Evolutionary conservation across 1,284 basidiomycete genomes (phyloP).

Genomic region (Cryptococcus jaspeensis): DNA sequence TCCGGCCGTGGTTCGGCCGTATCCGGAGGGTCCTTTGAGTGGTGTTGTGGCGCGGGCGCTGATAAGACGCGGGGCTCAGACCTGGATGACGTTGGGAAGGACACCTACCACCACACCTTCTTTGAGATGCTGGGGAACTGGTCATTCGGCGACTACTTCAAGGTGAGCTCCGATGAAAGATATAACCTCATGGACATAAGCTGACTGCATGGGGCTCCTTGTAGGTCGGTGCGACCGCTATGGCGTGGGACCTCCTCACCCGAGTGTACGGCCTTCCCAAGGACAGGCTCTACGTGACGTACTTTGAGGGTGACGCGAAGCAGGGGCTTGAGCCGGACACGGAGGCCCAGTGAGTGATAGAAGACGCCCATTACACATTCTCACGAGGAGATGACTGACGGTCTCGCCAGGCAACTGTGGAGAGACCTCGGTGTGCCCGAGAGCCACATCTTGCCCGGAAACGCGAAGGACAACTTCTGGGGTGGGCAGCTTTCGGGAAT

Average conservation of each 20-base stretch:
- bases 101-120: constrained; percentile 79
- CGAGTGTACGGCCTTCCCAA: constrained; percentile 77
- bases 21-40: neutral
- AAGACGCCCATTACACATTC: neutral
- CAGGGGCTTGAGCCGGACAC: constrained; percentile 84
- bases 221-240: constrained; percentile 85
- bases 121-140: constrained; percentile 99
- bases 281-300: constrained; percentile 93
- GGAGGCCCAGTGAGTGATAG: constrained; percentile 68
- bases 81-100: constrained; percentile 96
- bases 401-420: constrained; percentile 68
- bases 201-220: constrained; percentile 14
- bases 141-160: constrained; percentile 99
- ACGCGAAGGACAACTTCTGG: constrained; percentile 99
- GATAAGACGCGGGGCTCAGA: constrained; percentile 56
- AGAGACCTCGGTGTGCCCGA: constrained; percentile 79
- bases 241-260: constrained; percentile 94
- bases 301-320: constrained; percentile 90
- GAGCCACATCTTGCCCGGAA: constrained; percentile 88
- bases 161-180: constrained; percentile 56
- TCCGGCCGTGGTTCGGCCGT: neutral
- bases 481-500: constrained; percentile 56
- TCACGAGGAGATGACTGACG: neutral
- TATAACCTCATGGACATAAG: neutral
- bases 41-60: neutral